phyloP scores from a whole-genome alignment of 305 asterid species.

The Fraxinus angustifolia region DNA sequence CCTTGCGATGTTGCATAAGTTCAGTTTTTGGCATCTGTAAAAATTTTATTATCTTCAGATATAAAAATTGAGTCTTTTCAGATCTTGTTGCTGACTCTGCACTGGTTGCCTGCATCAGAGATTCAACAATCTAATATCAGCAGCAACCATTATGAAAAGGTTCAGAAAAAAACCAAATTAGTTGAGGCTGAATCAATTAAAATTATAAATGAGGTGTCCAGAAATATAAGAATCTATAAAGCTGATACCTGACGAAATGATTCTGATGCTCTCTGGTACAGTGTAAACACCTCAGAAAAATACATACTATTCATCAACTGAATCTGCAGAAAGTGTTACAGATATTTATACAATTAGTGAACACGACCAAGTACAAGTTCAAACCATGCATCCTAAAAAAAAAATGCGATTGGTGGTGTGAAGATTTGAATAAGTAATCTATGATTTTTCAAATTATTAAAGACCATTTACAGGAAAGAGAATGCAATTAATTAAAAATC shows the following conservation, averaged over 20 bases:
- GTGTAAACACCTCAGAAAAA: slow-evolving; percentile 14
- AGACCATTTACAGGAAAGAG: background rate
- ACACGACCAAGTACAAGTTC: background rate
- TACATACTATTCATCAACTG: slow-evolving; percentile 25
- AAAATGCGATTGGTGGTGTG: background rate
- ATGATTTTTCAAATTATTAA: background rate
- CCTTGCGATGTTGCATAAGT: slow-evolving; percentile 23
- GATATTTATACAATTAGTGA: background rate
- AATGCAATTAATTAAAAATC: background rate
- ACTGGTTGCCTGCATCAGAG: slow-evolving; percentile 29
- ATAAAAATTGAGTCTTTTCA: background rate
- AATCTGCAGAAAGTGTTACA: slow-evolving; percentile 28
- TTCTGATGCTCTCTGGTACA: slow-evolving; percentile 23
- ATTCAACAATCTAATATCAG: slow-evolving; percentile 4
- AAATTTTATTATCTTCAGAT: slow-evolving; percentile 9
- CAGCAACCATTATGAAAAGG: background rate
- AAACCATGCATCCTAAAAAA: background rate
- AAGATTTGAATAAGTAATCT: background rate
- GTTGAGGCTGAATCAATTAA: background rate
- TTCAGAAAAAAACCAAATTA: background rate
- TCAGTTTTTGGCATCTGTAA: slow-evolving; percentile 29
- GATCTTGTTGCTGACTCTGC: slow-evolving; percentile 12
- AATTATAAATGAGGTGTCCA: background rate
- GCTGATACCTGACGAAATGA: slow-evolving; percentile 28
- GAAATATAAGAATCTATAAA: background rate